These are phyloP conservation scores for Stachybotrys chlorohalonatus DNA, from an alignment of 2,329 filamentous ascomycete genomes.

Conservation along the genomic window DNA sequence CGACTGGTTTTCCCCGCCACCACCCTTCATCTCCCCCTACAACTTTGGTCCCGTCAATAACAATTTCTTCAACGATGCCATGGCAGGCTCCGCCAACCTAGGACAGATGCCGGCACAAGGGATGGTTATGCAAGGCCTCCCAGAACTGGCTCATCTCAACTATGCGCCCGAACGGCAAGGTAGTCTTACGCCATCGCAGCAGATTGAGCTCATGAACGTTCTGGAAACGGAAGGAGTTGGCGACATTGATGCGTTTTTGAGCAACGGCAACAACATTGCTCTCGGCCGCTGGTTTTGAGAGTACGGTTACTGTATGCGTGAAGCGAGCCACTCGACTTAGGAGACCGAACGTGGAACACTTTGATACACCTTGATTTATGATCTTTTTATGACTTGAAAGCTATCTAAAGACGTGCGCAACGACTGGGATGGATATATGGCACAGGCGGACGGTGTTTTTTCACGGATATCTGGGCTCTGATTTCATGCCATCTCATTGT, in stretches of 20 bases:
- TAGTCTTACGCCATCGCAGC: slow-evolving; percentile 70
- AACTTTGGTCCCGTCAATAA: slow-evolving; percentile 32
- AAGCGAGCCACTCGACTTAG: too few species aligned
- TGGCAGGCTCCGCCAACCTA: slow-evolving; percentile 17
- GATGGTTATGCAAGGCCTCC: slow-evolving; percentile 22
- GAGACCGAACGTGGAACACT: too few species aligned
- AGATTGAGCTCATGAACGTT: slow-evolving; percentile 72
- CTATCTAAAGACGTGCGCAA: too few species aligned
- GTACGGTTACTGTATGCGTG: neutral
- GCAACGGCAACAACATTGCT: slow-evolving; percentile 19
- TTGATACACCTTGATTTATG: too few species aligned
- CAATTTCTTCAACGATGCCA: slow-evolving; percentile 31
- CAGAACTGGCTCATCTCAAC: slow-evolving; percentile 15
- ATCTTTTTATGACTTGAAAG: too few species aligned
- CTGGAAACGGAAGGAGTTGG: slow-evolving; percentile 60
- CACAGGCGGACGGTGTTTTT: too few species aligned
- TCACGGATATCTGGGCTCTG: too few species aligned
- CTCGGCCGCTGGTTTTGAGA: slow-evolving; percentile 23
- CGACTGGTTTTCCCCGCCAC: slow-evolving; percentile 46
- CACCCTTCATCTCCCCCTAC: slow-evolving; percentile 45
- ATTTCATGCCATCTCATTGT: too few species aligned
- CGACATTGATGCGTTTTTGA: slow-evolving; percentile 54
- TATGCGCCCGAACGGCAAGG: slow-evolving; percentile 47
- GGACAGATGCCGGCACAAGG: slow-evolving; percentile 18
- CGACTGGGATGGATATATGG: too few species aligned